These are phyloP conservation scores for Pythium apleroticum DNA, from an alignment of 352 stramenopile genomes.

Conservation along the genomic window DNA sequence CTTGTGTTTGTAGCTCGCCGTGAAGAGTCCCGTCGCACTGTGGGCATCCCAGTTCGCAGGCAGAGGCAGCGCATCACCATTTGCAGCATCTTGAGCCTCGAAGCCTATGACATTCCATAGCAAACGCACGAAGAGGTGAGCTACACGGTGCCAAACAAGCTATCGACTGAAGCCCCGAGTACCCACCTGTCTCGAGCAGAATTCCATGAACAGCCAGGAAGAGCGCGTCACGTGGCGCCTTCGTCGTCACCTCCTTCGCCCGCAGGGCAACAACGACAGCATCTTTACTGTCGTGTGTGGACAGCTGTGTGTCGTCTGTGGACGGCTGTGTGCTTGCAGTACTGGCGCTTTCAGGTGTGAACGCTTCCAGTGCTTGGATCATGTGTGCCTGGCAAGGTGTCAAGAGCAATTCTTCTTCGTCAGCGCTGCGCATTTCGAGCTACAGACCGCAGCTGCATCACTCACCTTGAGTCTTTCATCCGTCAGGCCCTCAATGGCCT, in stretches of 20 bases:
- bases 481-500: constrained; percentile 18
- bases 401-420: neutral
- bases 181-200: constrained; percentile 63
- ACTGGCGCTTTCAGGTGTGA: constrained; percentile 22
- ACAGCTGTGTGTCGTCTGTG: constrained; percentile 13
- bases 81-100: constrained; percentile 26
- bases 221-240: constrained; percentile 55
- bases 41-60: constrained; percentile 59
- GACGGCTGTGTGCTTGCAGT: constrained; percentile 3
- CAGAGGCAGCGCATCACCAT: constrained; percentile 33
- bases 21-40: constrained; percentile 64
- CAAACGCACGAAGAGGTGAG: neutral
- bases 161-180: no score
- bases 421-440: neutral
- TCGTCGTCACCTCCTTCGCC: constrained; percentile 44
- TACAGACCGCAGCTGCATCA: neutral
- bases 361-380: constrained; percentile 53
- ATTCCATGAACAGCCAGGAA: constrained; percentile 73
- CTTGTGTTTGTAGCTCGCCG: constrained; percentile 49
- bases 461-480: constrained; percentile 24
- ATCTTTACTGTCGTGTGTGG: constrained; percentile 42
- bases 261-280: constrained; percentile 41
- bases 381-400: constrained; percentile 57
- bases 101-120: constrained; percentile 35
- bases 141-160: neutral